phyloP scores from a whole-genome alignment of 805 yeast genomes.

The Candida boidinii region DNA sequence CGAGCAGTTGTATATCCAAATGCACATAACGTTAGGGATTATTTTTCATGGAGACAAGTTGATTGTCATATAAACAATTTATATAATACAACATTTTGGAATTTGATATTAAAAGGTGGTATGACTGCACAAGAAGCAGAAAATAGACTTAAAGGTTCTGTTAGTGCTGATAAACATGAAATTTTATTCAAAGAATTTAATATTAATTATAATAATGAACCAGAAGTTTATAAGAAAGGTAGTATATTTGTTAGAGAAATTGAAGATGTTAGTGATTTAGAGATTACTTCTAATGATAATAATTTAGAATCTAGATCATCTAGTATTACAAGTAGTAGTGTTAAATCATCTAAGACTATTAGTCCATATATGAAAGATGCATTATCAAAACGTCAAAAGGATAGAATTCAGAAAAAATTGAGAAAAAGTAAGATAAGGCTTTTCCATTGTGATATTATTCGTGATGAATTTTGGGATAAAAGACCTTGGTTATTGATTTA shows the following conservation, averaged over 20 bases:
- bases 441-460: slow-evolving; percentile 54
- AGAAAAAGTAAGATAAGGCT: slow-evolving; percentile 36
- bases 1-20: slow-evolving; percentile 84
- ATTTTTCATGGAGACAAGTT: slow-evolving; percentile 90
- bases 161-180: slow-evolving; percentile 83
- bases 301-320: slow-evolving; percentile 1
- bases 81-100: slow-evolving; percentile 92
- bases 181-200: slow-evolving; percentile 69
- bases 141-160: slow-evolving; percentile 62
- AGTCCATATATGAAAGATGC: too few relatives aligned
- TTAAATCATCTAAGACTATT: slow-evolving; percentile 4
- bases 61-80: slow-evolving; percentile 94
- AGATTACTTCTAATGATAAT: slow-evolving; percentile 8
- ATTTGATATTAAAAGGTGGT: slow-evolving; percentile 61
- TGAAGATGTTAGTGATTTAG: slow-evolving; percentile 1
- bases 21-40: slow-evolving; percentile 54
- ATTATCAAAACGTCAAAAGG: slow-evolving; percentile 36
- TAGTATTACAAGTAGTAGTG: slow-evolving; percentile 4
- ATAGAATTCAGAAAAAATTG: slow-evolving; percentile 38
- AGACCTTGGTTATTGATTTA: slow-evolving; percentile 29
- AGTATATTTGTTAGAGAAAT: slow-evolving; percentile 48
- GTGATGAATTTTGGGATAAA: slow-evolving; percentile 52
- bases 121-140: slow-evolving; percentile 78
- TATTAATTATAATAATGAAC: slow-evolving; percentile 86
- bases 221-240: slow-evolving; percentile 84